Evolutionary conservation across 768 basidiomycete species (phyloP), one percentile per base, ranked within the genome.

Genomic region (Scleroderma bovista): DNA sequence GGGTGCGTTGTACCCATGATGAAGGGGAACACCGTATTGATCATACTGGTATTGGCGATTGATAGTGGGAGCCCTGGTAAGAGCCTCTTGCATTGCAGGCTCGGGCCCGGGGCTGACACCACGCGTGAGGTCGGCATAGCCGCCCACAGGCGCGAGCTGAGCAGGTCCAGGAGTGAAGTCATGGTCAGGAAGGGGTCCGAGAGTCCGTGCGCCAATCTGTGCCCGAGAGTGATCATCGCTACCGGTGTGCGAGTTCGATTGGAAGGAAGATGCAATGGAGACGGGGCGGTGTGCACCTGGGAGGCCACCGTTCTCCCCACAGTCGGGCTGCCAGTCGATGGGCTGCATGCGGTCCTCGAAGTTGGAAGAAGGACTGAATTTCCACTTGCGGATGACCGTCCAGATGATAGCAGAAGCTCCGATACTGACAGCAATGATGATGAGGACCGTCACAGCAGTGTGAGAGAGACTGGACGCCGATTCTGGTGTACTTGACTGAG

Each of bases 301-400:
- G 44, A 75, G 64, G 51, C 67, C 75, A 31, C 57, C 46, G 48
- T 78, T 75, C 8, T 70, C 70, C 47, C 62, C 69, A 26, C 68
- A 71, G 43, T 67, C 72, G n/a, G 88, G 87, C 61, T 86, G 81
- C 88, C 88, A 93, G 71, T 91, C 83, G 62, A 93, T 89, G 52
- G 92, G 90, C 51, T 86, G 80, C 72, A 94, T 80, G 57, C 90
- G 88, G 53, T 83, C 80, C 59, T 89, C 86, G 64, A 93, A 93
- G 58, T 79, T 77, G 61, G 79, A 75, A 26, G 90, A 92, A 50
- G 86, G 81, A 47, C 80, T 81, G 61, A 93, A 83, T 72, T 92
- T 91, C 86, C 88, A 92, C 68, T 93, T 92, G 72, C 91, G 85
- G 75, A 93, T 87, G 61, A 91, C 70, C 43, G 90, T 93, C 91